A percentile compares a stretch with the other conserved stretches of the same genome.
phyloP scores from a whole-genome alignment of 495 filamentous ascomycete genomes.

The Trichodelitschia bisporula region DNA sequence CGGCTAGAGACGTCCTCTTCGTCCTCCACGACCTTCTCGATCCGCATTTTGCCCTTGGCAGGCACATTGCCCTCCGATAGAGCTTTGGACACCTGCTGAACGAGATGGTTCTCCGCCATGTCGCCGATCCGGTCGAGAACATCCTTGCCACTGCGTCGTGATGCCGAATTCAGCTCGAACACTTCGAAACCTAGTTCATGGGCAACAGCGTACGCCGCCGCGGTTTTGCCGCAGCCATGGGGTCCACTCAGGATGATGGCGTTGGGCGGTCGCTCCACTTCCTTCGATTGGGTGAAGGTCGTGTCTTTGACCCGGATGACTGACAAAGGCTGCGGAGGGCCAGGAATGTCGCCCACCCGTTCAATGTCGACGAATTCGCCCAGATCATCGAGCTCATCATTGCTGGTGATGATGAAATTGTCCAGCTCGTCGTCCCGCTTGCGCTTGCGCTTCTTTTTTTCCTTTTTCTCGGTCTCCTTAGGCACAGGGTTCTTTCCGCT shows the following conservation, averaged over 20 bases:
- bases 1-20: too few relatives aligned
- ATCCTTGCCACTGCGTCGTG: constrained; percentile 66
- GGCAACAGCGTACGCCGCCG: constrained; percentile 79
- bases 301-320: too few relatives aligned
- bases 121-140: constrained; percentile 80
- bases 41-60: constrained; percentile 45
- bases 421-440: constrained; percentile 41
- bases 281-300: constrained; percentile 32
- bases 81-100: constrained; percentile 23
- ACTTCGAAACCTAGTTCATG: constrained; percentile 87
- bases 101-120: constrained; percentile 88
- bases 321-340: too few relatives aligned
- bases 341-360: too few relatives aligned
- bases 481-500: constrained; percentile 6
- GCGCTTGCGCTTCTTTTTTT: constrained; percentile 39
- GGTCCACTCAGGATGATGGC: constrained; percentile 74
- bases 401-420: constrained; percentile 67
- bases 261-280: constrained; percentile 25
- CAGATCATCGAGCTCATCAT: constrained; percentile 63
- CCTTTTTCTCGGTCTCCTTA: constrained; percentile 17
- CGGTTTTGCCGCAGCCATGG: constrained; percentile 78
- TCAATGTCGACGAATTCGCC: constrained; percentile 49
- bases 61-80: constrained; percentile 9
- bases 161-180: constrained; percentile 79
- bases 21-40: too few relatives aligned